phyloP scores from a whole-genome alignment of 768 basidiomycete genomes.

The Peribolospora baueri region DNA sequence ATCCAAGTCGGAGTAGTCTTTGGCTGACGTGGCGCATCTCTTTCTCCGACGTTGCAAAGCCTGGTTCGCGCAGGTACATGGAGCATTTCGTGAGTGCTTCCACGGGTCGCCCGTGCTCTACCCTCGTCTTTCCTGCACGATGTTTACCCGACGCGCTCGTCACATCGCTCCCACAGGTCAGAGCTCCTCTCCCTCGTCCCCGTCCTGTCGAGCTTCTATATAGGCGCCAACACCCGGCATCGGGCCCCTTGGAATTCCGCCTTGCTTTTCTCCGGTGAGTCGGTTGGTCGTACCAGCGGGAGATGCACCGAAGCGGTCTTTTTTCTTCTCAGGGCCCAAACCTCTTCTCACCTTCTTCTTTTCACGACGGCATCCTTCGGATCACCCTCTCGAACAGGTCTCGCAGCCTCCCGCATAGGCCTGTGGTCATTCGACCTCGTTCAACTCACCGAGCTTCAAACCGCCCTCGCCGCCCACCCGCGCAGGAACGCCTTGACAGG shows the following conservation, averaged over 20 bases:
- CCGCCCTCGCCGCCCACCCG: slow-evolving; percentile 25
- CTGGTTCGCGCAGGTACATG: slow-evolving; percentile 29
- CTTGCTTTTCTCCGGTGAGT: slow-evolving; percentile 26
- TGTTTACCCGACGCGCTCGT: too few species aligned
- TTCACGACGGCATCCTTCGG: not conserved
- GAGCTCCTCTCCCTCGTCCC: slow-evolving; percentile 27
- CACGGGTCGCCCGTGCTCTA: not conserved
- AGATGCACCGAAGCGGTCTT: not conserved
- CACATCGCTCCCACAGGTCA: slow-evolving; percentile 13
- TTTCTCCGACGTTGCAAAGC: too few species aligned
- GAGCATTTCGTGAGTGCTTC: slow-evolving; percentile 25
- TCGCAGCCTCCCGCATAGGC: slow-evolving; percentile 27
- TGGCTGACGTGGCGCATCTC: too few species aligned
- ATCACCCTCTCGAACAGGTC: slow-evolving; percentile 16
- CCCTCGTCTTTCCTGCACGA: not conserved
- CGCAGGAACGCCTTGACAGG: slow-evolving; percentile 24
- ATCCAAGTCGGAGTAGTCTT: too few species aligned
- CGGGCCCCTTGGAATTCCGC: slow-evolving; percentile 20
- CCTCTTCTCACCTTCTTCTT: not conserved
- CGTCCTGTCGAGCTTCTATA: slow-evolving; percentile 24
- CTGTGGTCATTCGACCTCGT: slow-evolving; percentile 33
- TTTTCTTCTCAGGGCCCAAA: not conserved
- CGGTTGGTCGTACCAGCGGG: not conserved
- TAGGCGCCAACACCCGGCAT: slow-evolving; percentile 8
- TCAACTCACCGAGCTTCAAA: slow-evolving; percentile 30